phyloP scores from a whole-genome alignment of 805 yeast species.

The Zygosaccharomyces siamensis region DNA sequence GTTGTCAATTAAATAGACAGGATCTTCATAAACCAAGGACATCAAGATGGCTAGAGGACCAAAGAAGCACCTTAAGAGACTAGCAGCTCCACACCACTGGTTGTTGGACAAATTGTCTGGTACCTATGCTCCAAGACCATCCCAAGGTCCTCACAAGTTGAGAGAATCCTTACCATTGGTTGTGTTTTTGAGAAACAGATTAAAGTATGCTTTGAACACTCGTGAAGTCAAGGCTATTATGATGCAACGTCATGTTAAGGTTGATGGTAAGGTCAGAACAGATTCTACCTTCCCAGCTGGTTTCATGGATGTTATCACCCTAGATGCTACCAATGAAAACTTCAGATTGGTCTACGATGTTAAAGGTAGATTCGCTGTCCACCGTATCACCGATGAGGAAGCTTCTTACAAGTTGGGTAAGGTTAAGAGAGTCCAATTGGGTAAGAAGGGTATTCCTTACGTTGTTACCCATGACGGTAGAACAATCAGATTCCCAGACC shows the following conservation, averaged over 20 bases:
- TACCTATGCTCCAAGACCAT: conserved; percentile 99
- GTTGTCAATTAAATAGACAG: background rate
- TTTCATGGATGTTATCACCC: conserved; percentile 96
- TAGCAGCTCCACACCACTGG: conserved; percentile 99
- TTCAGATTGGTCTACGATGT: conserved; percentile 98
- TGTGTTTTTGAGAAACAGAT: conserved; percentile 96
- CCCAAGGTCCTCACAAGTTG: conserved; percentile 99
- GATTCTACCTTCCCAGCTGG: conserved; percentile 99
- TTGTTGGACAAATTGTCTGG: conserved; percentile 99
- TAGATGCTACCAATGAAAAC: conserved; percentile 98
- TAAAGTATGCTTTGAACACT: conserved; percentile 98
- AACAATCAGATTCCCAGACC: conserved; percentile 99
- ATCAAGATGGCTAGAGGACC: conserved; percentile 72
- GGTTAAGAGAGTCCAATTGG: conserved; percentile 96
- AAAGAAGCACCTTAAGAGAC: conserved; percentile 98
- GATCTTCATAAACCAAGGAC: conserved; percentile 14
- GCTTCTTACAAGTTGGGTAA: conserved; percentile 97
- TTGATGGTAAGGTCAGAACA: conserved; percentile 99
- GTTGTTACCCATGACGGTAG: conserved; percentile 99
- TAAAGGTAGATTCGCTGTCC: conserved; percentile 99
- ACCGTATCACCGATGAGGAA: conserved; percentile 99
- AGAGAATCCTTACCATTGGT: conserved; percentile 97
- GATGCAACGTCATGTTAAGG: conserved; percentile 97
- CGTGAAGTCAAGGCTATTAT: conserved; percentile 97
- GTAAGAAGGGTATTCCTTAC: conserved; percentile 98